These are phyloP conservation scores for Chamaenerion angustifolium DNA, from an alignment of 345 rosid genomes.

Conservation along the genomic window DNA sequence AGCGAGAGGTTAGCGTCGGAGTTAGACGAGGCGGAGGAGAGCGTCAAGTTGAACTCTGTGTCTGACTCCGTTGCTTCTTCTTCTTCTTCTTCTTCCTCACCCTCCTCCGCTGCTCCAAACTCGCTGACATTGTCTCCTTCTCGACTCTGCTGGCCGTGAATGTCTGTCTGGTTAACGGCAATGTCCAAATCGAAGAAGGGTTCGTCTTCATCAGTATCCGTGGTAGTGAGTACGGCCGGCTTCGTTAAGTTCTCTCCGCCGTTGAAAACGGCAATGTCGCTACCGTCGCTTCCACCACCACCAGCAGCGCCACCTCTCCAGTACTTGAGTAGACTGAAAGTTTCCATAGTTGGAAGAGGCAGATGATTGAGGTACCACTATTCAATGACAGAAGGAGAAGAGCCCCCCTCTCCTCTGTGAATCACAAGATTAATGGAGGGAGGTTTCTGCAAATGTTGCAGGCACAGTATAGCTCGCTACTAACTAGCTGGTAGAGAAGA, in stretches of 20 bases:
- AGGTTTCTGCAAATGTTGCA: too few species aligned
- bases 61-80: conserved; percentile 12
- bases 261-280: conserved; percentile 28
- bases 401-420: too few species aligned
- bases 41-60: too few species aligned
- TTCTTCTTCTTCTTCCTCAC: conserved; percentile 9
- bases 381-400: too few species aligned
- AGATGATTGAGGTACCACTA: too few species aligned
- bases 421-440: too few species aligned
- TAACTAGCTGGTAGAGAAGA: too few species aligned
- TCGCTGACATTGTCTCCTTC: conserved; percentile 13
- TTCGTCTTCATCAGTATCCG: conserved; percentile 44
- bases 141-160: conserved; percentile 4
- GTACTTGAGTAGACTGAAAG: conserved; percentile 92
- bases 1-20: conserved; percentile 28
- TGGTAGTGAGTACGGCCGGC: conserved; percentile 25
- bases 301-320: conserved; percentile 42
- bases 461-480: too few species aligned
- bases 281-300: conserved; percentile 6
- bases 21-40: conserved; percentile 25
- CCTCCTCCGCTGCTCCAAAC: too few species aligned
- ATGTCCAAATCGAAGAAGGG: conserved; percentile 92
- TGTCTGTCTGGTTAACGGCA: conserved; percentile 21
- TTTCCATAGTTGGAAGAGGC: conserved; percentile 67
- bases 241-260: too few species aligned